Conservation (phyloP, 2,329 filamentous ascomycete species). For the Hymenoscyphus linearis region DNA sequence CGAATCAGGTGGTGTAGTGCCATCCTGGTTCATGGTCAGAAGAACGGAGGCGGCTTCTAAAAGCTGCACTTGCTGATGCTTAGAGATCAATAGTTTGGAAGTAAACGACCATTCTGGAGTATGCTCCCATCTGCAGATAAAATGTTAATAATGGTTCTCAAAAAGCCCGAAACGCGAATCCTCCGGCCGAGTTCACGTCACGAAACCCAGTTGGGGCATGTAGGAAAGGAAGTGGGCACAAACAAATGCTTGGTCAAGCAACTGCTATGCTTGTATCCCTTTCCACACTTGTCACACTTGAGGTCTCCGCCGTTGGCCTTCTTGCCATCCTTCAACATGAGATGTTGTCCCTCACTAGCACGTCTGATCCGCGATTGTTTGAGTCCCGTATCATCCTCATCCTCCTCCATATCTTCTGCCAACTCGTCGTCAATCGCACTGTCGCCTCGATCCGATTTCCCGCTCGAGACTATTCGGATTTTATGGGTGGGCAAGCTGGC, state of each 20-base stretch:
- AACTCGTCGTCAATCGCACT: constrained; percentile 67
- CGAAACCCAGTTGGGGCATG: constrained; percentile 33
- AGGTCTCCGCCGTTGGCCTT: constrained; percentile 76
- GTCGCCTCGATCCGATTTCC: constrained; percentile 47
- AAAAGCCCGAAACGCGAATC: constrained; percentile 17
- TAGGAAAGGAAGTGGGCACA: constrained; percentile 59
- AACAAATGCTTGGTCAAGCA: constrained; percentile 99
- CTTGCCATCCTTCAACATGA: constrained; percentile 72
- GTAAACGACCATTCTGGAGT: constrained; percentile 97
- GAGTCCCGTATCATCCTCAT: constrained; percentile 33
- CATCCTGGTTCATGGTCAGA: constrained; percentile 75
- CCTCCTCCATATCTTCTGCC: constrained; percentile 51
- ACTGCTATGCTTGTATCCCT: constrained; percentile 99
- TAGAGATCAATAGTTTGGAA: constrained; percentile 96
- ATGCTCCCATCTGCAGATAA: constrained; percentile 84
- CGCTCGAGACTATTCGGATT: constrained; percentile 43
- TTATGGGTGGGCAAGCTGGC: constrained; percentile 59
- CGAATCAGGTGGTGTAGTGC: constrained; percentile 58
- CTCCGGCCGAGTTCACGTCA: constrained; percentile 35
- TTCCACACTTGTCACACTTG: constrained; percentile 95
- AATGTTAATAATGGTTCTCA: constrained; percentile 31
- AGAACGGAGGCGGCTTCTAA: constrained; percentile 96
- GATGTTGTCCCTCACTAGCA: constrained; percentile 82
- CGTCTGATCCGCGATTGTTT: constrained; percentile 49
- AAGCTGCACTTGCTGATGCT: constrained; percentile 98